A percentile compares a stretch with the other conserved stretches of the same genome.
Evolutionary conservation across 306 rosid species (phyloP).

Genomic region (Clitoria ternatea): DNA sequence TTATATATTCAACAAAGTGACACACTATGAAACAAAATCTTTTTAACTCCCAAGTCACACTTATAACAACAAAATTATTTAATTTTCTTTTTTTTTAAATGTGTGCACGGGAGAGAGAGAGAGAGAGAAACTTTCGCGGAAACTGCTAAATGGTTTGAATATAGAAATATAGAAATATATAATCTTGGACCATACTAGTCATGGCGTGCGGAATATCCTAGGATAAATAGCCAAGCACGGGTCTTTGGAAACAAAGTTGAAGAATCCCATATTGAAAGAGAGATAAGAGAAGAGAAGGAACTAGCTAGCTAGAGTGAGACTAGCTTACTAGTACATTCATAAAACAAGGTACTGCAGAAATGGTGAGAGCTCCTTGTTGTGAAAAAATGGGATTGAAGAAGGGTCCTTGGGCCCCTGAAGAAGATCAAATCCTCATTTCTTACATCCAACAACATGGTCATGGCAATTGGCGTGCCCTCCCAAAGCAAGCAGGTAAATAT

Average conservation of each 20-base stretch:
- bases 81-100: not conserved
- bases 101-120: not conserved
- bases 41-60: not conserved
- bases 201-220: constrained; percentile 27
- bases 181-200: constrained; percentile 29
- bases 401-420: constrained; percentile 92
- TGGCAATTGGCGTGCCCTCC: constrained; percentile 97
- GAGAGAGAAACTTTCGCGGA: constrained; percentile 31
- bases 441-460: constrained; percentile 64
- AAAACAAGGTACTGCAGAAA: not conserved
- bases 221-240: constrained; percentile 43
- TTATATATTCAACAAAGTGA: not conserved
- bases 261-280: not conserved
- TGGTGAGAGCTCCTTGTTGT: constrained; percentile 99
- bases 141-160: constrained; percentile 33
- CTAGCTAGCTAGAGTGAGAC: constrained; percentile 6
- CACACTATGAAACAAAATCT: not conserved
- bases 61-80: not conserved
- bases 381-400: constrained; percentile 87
- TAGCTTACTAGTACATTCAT: not conserved
- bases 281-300: not conserved
- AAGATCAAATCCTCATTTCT: constrained; percentile 66
- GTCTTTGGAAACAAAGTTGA: constrained; percentile 30
- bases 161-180: not conserved
- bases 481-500: constrained; percentile 95